Conservation (phyloP, 2,329 filamentous ascomycete genomes). For the Cercospora nicotianae region DNA sequence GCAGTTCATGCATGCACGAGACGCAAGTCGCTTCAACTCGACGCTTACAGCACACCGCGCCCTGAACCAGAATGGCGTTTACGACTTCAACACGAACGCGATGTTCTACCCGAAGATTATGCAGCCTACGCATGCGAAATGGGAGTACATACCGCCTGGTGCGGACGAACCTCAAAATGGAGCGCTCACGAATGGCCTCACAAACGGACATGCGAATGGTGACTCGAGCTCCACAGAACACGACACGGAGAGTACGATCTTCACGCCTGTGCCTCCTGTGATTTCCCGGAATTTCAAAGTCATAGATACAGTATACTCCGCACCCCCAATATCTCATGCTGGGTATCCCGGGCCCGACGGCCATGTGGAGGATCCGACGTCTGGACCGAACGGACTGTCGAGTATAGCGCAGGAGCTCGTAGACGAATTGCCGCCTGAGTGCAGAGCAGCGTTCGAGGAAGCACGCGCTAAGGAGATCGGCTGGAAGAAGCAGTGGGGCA, state of each 20-base stretch:
- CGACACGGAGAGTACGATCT: conserved; percentile 42
- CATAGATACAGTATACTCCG: conserved; percentile 60
- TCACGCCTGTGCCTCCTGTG: conserved; percentile 56
- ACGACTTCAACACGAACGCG: conserved; percentile 90
- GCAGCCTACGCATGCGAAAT: conserved; percentile 84
- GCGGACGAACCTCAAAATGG: conserved; percentile 25
- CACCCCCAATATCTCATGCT: conserved; percentile 58
- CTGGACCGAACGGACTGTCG: conserved; percentile 57
- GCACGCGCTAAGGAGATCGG: conserved; percentile 63
- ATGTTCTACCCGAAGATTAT: conserved; percentile 85
- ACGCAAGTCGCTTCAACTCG: conserved; percentile 86
- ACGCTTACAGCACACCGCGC: conserved; percentile 67
- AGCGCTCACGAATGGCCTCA: conserved; percentile 26
- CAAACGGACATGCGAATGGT: conserved; percentile 33
- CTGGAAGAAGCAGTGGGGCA: conserved; percentile 75
- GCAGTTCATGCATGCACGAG: conserved; percentile 91
- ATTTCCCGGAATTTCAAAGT: conserved; percentile 64
- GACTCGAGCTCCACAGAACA: conserved; percentile 23
- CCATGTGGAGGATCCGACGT: conserved; percentile 47
- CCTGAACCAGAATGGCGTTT: conserved; percentile 72
- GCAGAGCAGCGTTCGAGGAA: conserved; percentile 69
- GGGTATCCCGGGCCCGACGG: conserved; percentile 61
- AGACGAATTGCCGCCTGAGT: conserved; percentile 67
- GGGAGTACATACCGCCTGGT: conserved; percentile 67
- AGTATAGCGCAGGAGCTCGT: conserved; percentile 65